Base-by-base conservation (phyloP, 495 filamentous ascomycete genomes). In the Neurospora sp. region DNA sequence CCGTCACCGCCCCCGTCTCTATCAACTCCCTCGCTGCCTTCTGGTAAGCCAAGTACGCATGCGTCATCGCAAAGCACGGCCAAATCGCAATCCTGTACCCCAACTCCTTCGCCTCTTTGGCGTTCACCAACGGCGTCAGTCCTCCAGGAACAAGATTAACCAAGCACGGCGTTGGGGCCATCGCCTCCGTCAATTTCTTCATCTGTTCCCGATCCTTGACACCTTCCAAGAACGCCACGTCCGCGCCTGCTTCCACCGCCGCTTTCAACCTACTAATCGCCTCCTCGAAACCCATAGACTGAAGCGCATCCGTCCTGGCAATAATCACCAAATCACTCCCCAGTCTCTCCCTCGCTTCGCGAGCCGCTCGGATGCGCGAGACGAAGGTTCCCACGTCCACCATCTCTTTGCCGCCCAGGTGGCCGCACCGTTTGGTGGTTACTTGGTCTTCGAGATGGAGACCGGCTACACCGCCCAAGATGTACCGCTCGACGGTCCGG, bases 361-460 rank as follows among this genome's bases (percentile, higher is more conserved):
- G 73, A 0, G 82, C 90, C 0, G 85, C 87, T 0, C 78, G 76
- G 74, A 92, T 88, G 3, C 91, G 87, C 3, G 83, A 83, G 9
- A 86, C 75, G 77, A 86, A 93, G 24, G 85, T 84, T 0, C 86
- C 82, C 0, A 76, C 73, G 38, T 78, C 70, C 69, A 92, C 90
- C 6, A 92, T 83, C 62, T 86, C 84, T 77, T 93, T 93, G 43
- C 89, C 87, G 0, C 76, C 77, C 5, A 91, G 82, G 70, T 91
- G 89, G 2, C 89, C 90, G 77, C 89, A 91, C 3, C 89, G 89
- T 78, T 93, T 93, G 70, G 85, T 88, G 69, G 82, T 80, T 28
- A 91, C 86, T 76, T 93, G 90, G 81, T 93, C 91, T 82, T 93
- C 91, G 72, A 93, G 86, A 74, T 93, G 90, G 74, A 93, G 84